phyloP scores from a whole-genome alignment of 352 stramenopile genomes.

The Globisporangium mamillatum region DNA sequence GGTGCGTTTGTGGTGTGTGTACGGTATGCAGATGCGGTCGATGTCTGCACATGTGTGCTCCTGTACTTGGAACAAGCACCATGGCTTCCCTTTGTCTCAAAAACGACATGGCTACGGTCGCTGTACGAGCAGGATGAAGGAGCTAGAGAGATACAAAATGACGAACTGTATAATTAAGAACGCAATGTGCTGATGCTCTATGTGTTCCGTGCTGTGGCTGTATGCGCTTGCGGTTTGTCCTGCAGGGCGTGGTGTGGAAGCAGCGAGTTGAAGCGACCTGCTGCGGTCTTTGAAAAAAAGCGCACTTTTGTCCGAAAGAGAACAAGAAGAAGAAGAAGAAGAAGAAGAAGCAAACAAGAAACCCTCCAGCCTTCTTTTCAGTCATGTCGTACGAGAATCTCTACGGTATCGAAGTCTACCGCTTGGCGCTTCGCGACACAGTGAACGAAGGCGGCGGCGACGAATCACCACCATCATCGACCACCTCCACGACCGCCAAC shows the following conservation, averaged over 20 bases:
- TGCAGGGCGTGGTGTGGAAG: neutral
- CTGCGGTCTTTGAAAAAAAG: neutral
- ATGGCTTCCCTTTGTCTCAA: neutral
- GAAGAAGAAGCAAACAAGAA: neutral
- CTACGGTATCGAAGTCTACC: constrained; percentile 61
- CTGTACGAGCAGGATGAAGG: neutral
- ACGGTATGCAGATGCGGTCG: neutral
- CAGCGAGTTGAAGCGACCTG: constrained; percentile 5
- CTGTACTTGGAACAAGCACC: neutral
- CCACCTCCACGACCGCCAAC: neutral
- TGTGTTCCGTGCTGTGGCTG: neutral
- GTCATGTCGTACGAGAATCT: constrained; percentile 20
- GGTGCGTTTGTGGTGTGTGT: neutral
- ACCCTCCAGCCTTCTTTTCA: neutral
- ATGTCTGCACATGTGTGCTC: neutral
- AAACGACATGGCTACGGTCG: neutral
- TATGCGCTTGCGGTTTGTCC: neutral
- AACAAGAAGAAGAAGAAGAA: neutral
- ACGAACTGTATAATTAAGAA: neutral
- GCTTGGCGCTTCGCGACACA: constrained; percentile 61
- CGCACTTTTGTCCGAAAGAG: neutral
- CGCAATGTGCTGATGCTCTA: neutral
- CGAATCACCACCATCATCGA: neutral
- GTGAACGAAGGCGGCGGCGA: constrained; percentile 54
- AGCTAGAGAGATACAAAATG: neutral